Percentiles rank a stretch among this genome's conserved stretches.
phyloP scores from a whole-genome alignment of 2,329 filamentous ascomycete species.

The Didymella sp. region DNA sequence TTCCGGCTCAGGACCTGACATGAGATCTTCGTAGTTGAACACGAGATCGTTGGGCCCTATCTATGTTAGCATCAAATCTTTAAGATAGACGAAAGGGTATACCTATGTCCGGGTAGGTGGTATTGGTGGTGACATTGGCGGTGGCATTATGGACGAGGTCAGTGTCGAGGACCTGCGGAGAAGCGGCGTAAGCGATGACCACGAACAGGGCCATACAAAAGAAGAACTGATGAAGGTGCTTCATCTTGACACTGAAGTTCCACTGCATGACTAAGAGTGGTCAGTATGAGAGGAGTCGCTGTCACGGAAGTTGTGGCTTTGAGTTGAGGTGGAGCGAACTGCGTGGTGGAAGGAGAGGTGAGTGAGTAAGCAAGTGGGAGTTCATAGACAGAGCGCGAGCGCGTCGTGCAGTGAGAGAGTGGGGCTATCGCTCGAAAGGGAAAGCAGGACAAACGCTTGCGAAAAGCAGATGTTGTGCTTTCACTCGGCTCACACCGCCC shows the following conservation, averaged over 20 bases:
- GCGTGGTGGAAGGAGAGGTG: neutral
- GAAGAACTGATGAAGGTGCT: neutral
- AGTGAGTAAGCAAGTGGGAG: neutral
- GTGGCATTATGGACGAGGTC: neutral
- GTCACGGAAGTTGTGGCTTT: neutral
- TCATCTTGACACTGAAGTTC: neutral
- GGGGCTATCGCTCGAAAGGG: neutral
- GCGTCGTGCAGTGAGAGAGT: neutral
- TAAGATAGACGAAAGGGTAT: neutral
- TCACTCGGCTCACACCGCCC: neutral
- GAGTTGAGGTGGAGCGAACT: neutral
- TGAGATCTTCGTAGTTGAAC: neutral
- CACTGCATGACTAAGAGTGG: neutral
- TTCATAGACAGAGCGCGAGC: neutral
- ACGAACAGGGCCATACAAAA: neutral
- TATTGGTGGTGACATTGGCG: neutral
- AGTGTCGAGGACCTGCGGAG: neutral
- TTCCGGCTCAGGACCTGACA: neutral
- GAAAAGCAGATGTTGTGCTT: neutral
- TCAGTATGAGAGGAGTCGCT: neutral
- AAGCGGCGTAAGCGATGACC: neutral
- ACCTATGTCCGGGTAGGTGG: neutral
- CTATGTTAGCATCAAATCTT: neutral
- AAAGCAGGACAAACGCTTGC: slow-evolving; percentile 4
- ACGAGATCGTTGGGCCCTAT: neutral